phyloP scores from a whole-genome alignment of 495 filamentous ascomycete genomes.

The Aspergillus mulundensis region DNA sequence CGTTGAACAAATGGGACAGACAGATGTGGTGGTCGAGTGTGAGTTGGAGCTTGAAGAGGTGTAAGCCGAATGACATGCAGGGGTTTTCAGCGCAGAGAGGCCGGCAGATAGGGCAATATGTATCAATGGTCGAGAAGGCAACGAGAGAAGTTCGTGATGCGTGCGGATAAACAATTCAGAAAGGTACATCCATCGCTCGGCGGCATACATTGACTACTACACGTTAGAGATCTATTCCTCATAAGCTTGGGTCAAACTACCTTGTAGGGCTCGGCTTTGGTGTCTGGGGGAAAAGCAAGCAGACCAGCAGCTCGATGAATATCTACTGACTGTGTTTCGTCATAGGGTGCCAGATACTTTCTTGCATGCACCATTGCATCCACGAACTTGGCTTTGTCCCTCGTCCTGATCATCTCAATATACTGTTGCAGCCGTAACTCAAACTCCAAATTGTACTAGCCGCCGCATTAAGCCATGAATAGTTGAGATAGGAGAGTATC shows the following conservation, averaged over 20 bases:
- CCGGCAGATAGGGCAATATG: conserved; percentile 90
- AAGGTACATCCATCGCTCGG: conserved; percentile 67
- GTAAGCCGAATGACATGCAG: conserved; percentile 76
- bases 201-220: conserved; percentile 64
- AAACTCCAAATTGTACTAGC: conserved; percentile 81
- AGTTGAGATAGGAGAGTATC: background rate
- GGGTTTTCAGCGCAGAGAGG: conserved; percentile 92
- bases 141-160: conserved; percentile 79
- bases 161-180: conserved; percentile 81
- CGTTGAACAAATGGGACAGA: conserved; percentile 93
- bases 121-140: conserved; percentile 79
- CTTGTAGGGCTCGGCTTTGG: conserved; percentile 57
- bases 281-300: conserved; percentile 67
- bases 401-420: conserved; percentile 77
- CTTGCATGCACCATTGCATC: conserved; percentile 79
- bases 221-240: background rate
- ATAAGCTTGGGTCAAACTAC: conserved; percentile 34
- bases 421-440: conserved; percentile 94
- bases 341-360: conserved; percentile 68
- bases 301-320: conserved; percentile 73
- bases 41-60: conserved; percentile 56
- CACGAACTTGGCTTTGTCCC: conserved; percentile 52
- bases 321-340: conserved; percentile 62
- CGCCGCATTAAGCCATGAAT: conserved; percentile 23
- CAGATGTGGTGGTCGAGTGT: conserved; percentile 54